Percentiles rank a stretch among this genome's conserved stretches.
Evolutionary conservation across 768 basidiomycete species (phyloP).

Genomic region (Mrakia blollopis): DNA sequence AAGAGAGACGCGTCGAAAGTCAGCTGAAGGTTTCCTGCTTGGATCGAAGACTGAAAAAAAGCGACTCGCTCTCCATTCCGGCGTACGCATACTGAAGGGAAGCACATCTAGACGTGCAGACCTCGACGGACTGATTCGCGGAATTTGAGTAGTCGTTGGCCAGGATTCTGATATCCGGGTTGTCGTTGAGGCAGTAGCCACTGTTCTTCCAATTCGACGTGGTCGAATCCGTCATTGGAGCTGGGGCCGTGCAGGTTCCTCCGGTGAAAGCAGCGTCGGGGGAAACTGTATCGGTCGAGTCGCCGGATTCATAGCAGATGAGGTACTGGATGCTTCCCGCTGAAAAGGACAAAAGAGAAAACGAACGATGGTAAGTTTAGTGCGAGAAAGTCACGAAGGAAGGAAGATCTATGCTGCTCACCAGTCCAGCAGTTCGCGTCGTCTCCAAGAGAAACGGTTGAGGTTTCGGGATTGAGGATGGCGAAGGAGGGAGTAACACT

Average conservation of each 20-base stretch:
- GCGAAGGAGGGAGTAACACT: slow-evolving; percentile 7
- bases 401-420: no score
- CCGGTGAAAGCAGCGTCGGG: background rate
- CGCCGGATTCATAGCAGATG: slow-evolving; percentile 3
- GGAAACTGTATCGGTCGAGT: background rate
- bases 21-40: background rate
- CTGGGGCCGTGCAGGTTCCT: background rate
- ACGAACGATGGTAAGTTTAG: background rate
- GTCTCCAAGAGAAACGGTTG: background rate
- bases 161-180: background rate
- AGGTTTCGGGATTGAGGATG: background rate
- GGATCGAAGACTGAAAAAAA: background rate
- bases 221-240: background rate
- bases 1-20: background rate
- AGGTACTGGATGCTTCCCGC: background rate
- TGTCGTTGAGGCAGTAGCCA: background rate
- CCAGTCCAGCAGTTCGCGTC: slow-evolving; percentile 19
- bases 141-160: background rate
- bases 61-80: background rate
- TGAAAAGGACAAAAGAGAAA: background rate
- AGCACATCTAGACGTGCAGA: background rate
- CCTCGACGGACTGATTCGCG: background rate
- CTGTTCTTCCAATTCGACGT: background rate
- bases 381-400: background rate
- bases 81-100: background rate